Evolutionary conservation across 2,329 filamentous ascomycete species (phyloP), one percentile per base, ranked within the genome.

Genomic region (Phyllosticta ampelicida): DNA sequence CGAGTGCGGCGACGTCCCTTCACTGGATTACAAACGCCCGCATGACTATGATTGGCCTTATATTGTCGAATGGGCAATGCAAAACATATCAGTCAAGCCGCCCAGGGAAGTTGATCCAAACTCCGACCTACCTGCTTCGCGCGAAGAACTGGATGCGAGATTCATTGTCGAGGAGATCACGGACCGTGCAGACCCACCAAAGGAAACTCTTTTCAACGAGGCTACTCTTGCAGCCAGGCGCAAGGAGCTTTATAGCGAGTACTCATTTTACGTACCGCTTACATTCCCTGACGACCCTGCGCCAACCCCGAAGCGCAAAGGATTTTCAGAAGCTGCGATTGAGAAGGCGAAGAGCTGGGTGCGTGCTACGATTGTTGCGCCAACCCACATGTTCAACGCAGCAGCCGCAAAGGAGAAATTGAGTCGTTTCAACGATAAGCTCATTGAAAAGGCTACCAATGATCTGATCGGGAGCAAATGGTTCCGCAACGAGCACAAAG

Each of bases 1-100:
- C 63, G 80, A 84, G 62, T 76, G 75, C 1, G 79, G 79, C 9
- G 78, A 85, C 61, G 63, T 91, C 1, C 78, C 83, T 1, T 69
- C 75, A 1, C 75, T 91, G 19, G 75, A 89, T 67, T 87, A 81
- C 62, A 77, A 87, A 54, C 73, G 86, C 51, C 76, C 84, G 0
- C 69, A 79, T 48, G 77, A 78, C 1, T 89, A 89, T 60, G 85
- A 91, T 65, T 90, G 88, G 86, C 71, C 75, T 9, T 70, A 68
- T 4, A 70, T 91, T 5, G 79, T 90, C 52, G 75, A 79, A 36
- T 92, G 88, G 88, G 79, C 84, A 1, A 73, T 82, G 62, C 75
- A 77, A 20, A 79, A 70, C 21, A 70, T 64, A 11, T 53, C 10
- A 57, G 58, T 18, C 49, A 58, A 49, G 36, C 55, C 51, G n/a